phyloP scores from a whole-genome alignment of 495 filamentous ascomycete species.

The Tetracladium marchalianum region DNA sequence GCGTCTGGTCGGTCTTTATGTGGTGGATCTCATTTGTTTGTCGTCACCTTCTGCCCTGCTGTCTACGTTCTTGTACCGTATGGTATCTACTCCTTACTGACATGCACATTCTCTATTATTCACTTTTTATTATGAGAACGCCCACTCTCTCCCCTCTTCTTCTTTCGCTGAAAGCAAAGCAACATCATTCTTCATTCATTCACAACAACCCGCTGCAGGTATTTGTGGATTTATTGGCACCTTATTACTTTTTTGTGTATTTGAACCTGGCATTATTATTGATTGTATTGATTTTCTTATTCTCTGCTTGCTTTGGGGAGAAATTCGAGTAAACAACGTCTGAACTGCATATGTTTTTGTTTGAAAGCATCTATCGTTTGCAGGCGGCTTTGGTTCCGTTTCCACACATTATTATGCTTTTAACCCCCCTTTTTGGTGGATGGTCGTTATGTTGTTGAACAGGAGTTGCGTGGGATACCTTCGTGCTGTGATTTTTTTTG shows the following conservation, averaged over 20 bases:
- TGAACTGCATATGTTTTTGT: conserved; percentile 1
- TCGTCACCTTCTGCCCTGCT: conserved; percentile 1
- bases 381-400: background rate
- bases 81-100: conserved; percentile 3
- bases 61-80: conserved; percentile 12
- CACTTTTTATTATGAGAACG: no score
- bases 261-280: conserved; percentile 7
- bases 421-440: no score
- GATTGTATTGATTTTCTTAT: background rate
- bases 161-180: no score
- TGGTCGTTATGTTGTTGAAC: no score
- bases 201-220: no score
- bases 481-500: no score
- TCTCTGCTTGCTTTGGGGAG: conserved; percentile 3
- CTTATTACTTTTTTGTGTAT: conserved; percentile 5
- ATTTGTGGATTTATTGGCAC: no score
- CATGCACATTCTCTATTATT: background rate
- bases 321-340: background rate
- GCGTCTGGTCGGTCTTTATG: conserved; percentile 11
- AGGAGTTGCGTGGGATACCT: no score
- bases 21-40: conserved; percentile 8
- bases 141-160: no score
- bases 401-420: no score
- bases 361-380: conserved; percentile 9
- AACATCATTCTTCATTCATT: no score